Base-by-base conservation (phyloP, 2,329 filamentous ascomycete species). In the Pseudogymnoascus sp. region DNA sequence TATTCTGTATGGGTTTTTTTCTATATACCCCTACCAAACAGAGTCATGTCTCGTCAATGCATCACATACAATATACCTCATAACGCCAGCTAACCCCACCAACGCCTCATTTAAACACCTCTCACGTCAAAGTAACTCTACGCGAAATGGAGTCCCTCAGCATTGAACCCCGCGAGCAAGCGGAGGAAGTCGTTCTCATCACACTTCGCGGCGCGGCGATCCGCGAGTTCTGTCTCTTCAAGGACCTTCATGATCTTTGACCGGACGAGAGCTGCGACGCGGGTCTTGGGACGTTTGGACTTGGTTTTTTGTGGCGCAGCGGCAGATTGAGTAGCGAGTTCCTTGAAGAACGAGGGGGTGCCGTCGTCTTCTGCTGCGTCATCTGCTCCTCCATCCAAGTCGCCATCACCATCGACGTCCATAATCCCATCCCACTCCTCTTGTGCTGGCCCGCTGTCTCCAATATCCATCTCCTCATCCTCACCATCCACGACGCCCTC, bases 171-270 rank as follows among this genome's bases (percentile, higher is more conserved):
- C 68, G 80, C 82, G 40, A 96, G 76, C 67, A 97, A 75, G 69
- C 87, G 87, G 73, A 99, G 77, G 73, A 97, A 97, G 70, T 96
- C 92, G 61, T 89, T 92, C 77, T 97, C 91, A 71, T 97, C 92
- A 71, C 92, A 95, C 79, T 94, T 87, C 65, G 91, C 83, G 10
- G 92, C 84, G 67, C 93, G 82, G 77, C 89, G 91, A 65, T 96
- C 91, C 2, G 87, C 88, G 62, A 97, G 79, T 59, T 86, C 83
- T 0, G 92, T 96, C 67, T 88, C 84, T 72, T 93, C 88, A 18
- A 97, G 80, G 18, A 97, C 91, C 73, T 88, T 90, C 70, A 88
- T 82, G 50, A 97, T 88, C 78, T 97, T 97, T 70, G 89, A 84
- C 67, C 88, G 84, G n/a, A 99, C 88, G 35, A 97, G 76, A 71